Evolutionary conservation across 2,329 filamentous ascomycete species (phyloP).

Genomic region (Botryotinia narcissicola): DNA sequence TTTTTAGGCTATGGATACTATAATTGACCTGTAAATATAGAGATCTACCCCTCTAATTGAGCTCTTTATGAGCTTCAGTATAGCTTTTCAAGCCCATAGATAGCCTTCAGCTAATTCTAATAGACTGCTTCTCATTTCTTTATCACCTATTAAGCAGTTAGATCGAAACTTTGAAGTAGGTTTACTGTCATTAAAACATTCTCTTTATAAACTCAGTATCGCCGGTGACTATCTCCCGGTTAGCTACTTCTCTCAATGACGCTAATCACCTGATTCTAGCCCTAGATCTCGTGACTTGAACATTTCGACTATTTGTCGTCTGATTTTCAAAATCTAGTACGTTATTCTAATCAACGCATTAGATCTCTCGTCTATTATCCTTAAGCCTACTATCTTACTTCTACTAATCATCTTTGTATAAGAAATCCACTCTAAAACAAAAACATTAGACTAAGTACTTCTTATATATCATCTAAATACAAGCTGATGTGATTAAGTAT

Average conservation of each 20-base stretch:
- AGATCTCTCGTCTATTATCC: neutral
- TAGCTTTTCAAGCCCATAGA: rapidly evolving
- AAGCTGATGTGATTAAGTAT: neutral
- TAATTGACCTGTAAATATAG: neutral
- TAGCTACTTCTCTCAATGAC: neutral
- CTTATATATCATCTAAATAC: neutral
- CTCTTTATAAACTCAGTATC: no score
- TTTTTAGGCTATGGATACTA: rapidly evolving
- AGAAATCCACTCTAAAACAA: rapidly evolving
- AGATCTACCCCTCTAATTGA: neutral
- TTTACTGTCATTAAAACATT: no score
- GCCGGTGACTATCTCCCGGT: neutral
- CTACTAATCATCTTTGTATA: neutral
- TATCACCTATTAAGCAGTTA: no score
- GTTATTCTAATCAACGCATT: rapidly evolving
- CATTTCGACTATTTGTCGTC: neutral
- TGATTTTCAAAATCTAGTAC: neutral
- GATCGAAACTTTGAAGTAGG: no score
- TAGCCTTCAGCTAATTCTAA: no score
- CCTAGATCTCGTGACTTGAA: neutral
- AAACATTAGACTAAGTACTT: neutral
- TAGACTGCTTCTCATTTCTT: neutral
- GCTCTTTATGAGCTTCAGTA: neutral
- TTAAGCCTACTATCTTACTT: neutral
- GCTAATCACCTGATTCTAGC: neutral